phyloP scores from a whole-genome alignment of 768 basidiomycete genomes.

The Lanmaoa pseudosensibilis region DNA sequence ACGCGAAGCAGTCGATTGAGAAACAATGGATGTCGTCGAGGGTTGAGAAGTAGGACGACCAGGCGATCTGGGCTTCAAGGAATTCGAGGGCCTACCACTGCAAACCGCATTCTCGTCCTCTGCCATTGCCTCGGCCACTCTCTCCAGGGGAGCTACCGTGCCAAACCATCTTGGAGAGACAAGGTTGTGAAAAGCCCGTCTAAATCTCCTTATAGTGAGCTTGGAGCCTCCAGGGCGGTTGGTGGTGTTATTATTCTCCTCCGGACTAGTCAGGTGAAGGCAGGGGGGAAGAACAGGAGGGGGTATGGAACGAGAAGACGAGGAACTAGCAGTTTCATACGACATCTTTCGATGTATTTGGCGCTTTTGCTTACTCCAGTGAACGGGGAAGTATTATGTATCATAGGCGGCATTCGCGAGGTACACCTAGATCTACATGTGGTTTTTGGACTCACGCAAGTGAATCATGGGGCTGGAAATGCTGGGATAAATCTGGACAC shows the following conservation, averaged over 20 bases:
- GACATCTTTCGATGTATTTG: conserved; percentile 11
- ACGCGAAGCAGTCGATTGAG: conserved; percentile 3
- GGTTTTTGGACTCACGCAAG: conserved; percentile 1
- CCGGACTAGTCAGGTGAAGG: conserved; percentile 12
- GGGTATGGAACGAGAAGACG: conserved; percentile 8
- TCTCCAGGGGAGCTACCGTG: background rate
- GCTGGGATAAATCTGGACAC: conserved; percentile 2
- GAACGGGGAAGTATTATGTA: conserved; percentile 4
- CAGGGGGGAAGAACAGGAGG: conserved; percentile 16
- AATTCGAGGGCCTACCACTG: background rate
- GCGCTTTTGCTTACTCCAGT: background rate
- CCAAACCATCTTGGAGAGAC: conserved; percentile 15
- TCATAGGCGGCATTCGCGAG: conserved; percentile 4
- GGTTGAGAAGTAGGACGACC: background rate
- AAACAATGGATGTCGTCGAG: background rate
- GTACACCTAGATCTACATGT: background rate
- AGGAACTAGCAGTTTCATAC: conserved; percentile 1
- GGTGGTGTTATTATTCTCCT: conserved; percentile 16
- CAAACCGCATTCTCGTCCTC: background rate
- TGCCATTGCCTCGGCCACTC: background rate
- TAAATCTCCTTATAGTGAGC: conserved; percentile 39
- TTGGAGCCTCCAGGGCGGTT: conserved; percentile 36
- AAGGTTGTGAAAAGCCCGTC: conserved; percentile 42
- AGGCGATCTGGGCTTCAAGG: background rate
- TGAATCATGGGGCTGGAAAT: background rate